Conservation (phyloP, 305 asterid species). For the Fraxinus nigra region DNA sequence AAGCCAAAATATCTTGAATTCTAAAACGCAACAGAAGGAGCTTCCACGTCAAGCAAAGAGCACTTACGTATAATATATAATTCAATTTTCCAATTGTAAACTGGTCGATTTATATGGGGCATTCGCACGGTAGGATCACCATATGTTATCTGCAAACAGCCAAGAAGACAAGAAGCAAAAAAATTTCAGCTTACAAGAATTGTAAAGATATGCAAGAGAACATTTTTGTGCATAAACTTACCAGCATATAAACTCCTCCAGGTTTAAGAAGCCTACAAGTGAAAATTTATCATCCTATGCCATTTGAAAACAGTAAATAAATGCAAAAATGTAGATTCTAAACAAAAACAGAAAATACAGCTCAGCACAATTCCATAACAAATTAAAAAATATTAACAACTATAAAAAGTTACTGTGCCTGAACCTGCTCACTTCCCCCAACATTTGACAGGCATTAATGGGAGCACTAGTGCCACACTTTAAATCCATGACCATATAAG, state of each 20-base stretch:
- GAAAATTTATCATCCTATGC: constrained; percentile 16
- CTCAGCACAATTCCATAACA: neutral
- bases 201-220: constrained; percentile 16
- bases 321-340: neutral
- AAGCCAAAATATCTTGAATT: neutral
- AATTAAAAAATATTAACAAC: constrained; percentile 7
- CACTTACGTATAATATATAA: constrained; percentile 80
- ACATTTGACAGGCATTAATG: constrained; percentile 78
- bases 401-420: constrained; percentile 16
- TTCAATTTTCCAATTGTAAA: constrained; percentile 81
- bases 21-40: constrained; percentile 4
- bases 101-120: constrained; percentile 70
- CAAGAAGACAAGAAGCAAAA: constrained; percentile 18
- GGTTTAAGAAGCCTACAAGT: constrained; percentile 85
- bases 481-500: constrained; percentile 25
- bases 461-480: constrained; percentile 90
- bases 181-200: constrained; percentile 21
- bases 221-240: constrained; percentile 36
- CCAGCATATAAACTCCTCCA: constrained; percentile 91
- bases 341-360: neutral
- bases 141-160: constrained; percentile 74
- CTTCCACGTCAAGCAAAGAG: neutral
- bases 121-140: constrained; percentile 91
- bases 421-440: constrained; percentile 98
- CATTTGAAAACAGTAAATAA: constrained; percentile 12